These are phyloP conservation scores for Xylaria sp. DNA, from an alignment of 2,329 filamentous ascomycete species.

Conservation along the genomic window DNA sequence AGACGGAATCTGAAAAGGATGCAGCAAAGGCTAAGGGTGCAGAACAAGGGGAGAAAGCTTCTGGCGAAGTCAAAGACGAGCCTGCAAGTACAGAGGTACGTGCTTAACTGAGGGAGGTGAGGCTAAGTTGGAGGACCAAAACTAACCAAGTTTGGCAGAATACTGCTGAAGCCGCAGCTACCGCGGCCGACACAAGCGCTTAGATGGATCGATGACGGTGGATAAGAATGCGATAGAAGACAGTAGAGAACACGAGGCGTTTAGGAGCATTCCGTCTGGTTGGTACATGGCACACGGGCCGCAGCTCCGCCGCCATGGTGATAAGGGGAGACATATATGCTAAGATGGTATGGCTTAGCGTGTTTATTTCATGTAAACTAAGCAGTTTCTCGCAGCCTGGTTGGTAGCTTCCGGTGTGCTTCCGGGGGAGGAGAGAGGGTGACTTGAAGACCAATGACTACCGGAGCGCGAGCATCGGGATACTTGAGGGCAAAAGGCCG, in stretches of 20 bases:
- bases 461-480: conserved; percentile 23
- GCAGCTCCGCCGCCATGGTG: conserved; percentile 18
- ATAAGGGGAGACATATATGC: conserved; percentile 33
- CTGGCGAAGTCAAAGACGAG: conserved; percentile 51
- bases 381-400: conserved; percentile 36
- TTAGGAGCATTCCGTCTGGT: conserved; percentile 35
- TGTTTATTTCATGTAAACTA: conserved; percentile 48
- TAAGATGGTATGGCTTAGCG: conserved; percentile 31
- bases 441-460: conserved; percentile 17
- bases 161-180: conserved; percentile 23
- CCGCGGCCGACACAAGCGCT: conserved; percentile 13
- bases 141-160: conserved; percentile 31
- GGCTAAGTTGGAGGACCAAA: background rate
- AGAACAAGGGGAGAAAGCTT: conserved; percentile 57
- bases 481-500: conserved; percentile 15
- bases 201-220: conserved; percentile 3
- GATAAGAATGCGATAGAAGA: conserved; percentile 25
- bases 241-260: conserved; percentile 36
- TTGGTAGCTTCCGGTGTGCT: conserved; percentile 32
- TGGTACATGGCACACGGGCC: conserved; percentile 29
- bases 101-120: conserved; percentile 9
- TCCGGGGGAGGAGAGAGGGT: background rate
- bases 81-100: conserved; percentile 51
- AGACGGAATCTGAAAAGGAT: conserved; percentile 48
- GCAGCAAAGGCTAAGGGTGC: conserved; percentile 43